Conservation (phyloP, 768 basidiomycete genomes). For the Mycena amicta region DNA sequence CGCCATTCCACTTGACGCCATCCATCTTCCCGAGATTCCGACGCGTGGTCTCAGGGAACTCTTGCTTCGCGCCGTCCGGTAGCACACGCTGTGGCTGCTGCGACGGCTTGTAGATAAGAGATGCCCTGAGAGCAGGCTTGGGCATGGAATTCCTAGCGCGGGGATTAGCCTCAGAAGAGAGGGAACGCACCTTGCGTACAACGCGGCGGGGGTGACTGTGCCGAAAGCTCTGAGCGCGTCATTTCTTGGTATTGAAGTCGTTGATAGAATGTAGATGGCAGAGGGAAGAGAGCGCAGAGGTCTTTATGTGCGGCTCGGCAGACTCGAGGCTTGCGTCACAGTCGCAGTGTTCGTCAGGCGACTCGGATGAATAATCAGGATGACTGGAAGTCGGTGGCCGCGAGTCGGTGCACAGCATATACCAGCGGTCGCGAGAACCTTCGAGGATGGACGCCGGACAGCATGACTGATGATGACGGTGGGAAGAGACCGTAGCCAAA, state of each 20-base stretch:
- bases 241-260: not conserved
- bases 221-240: not conserved
- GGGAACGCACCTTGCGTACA: not conserved
- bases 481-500: no score
- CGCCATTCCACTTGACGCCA: no score
- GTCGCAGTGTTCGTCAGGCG: not conserved
- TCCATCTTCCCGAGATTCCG: not conserved
- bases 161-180: not conserved
- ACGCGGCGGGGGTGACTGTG: not conserved
- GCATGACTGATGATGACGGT: no score
- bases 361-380: not conserved
- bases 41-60: not conserved
- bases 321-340: not conserved
- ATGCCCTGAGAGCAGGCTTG: not conserved
- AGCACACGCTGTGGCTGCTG: not conserved
- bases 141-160: not conserved
- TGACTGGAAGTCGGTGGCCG: not conserved
- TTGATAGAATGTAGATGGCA: not conserved
- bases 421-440: no score
- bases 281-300: not conserved
- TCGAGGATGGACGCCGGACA: no score
- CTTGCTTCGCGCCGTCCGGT: not conserved
- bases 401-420: no score
- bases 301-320: not conserved
- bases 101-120: not conserved